phyloP scores from a whole-genome alignment of 176 grass and related monocot genomes.

The Musa beccarii region DNA sequence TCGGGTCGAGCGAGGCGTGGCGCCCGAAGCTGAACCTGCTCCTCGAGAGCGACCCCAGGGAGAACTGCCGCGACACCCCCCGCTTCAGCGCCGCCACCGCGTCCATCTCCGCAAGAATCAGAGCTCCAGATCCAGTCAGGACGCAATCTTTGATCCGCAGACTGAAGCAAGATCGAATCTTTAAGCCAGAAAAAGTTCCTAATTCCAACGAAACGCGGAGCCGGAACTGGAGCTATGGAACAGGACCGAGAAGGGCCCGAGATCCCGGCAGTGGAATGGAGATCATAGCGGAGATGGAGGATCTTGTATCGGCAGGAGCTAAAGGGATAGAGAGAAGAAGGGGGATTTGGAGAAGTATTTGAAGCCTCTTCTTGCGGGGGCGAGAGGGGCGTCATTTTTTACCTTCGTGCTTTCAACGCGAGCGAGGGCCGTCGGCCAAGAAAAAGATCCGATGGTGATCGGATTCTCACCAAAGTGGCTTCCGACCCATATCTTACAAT shows the following conservation, averaged over 20 bases:
- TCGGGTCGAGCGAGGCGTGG: slow-evolving; percentile 15
- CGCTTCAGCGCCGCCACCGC: slow-evolving; percentile 54
- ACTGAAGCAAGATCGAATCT: not conserved
- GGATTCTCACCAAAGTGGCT: not conserved
- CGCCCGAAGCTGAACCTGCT: slow-evolving; percentile 33
- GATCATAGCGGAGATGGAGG: not conserved
- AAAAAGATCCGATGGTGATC: no score
- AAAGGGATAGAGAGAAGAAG: no score
- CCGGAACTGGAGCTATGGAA: not conserved
- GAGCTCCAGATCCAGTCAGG: not conserved
- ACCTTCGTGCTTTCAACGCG: not conserved
- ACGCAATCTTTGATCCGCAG: not conserved
- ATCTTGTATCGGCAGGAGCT: no score
- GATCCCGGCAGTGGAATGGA: not conserved
- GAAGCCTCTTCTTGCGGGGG: not conserved
- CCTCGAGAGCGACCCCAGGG: slow-evolving; percentile 39
- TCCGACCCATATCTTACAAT: not conserved
- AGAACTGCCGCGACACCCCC: slow-evolving; percentile 72
- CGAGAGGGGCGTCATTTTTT: not conserved
- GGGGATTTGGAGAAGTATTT: not conserved
- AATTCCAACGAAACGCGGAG: not conserved
- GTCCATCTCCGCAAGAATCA: slow-evolving; percentile 40
- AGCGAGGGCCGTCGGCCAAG: not conserved
- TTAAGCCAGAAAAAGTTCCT: not conserved
- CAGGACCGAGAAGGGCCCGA: not conserved